A percentile compares a stretch with the other conserved stretches of the same genome.
These are phyloP conservation scores for Chlorophyllum brunneum DNA, from an alignment of 768 basidiomycete genomes.

Conservation along the genomic window DNA sequence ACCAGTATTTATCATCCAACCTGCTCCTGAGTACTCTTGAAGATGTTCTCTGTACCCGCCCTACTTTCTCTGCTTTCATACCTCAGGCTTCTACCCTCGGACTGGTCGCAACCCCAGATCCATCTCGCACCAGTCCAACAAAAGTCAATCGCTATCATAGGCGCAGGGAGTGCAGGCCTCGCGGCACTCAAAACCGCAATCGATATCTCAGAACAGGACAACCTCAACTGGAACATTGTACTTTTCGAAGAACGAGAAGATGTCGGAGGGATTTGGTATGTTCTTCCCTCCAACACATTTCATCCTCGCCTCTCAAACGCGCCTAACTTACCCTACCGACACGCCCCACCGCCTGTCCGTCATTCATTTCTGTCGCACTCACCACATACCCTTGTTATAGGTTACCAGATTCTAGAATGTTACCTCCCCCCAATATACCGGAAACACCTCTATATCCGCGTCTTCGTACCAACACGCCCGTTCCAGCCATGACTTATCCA, in stretches of 20 bases:
- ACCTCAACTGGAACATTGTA: constrained; percentile 40
- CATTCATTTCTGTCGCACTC: no score
- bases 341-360: no score
- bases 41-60: background rate
- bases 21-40: no score
- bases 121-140: background rate
- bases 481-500: constrained; percentile 58
- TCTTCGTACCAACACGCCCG: constrained; percentile 51
- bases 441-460: constrained; percentile 52
- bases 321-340: no score
- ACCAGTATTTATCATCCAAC: no score
- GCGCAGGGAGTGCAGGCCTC: constrained; percentile 54
- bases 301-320: no score
- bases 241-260: constrained; percentile 49
- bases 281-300: no score
- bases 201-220: constrained; percentile 38
- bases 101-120: background rate
- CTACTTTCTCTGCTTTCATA: background rate
- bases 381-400: constrained; percentile 21
- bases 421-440: constrained; percentile 42
- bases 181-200: constrained; percentile 47
- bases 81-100: background rate
- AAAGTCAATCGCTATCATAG: constrained; percentile 55
- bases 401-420: constrained; percentile 28
- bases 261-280: constrained; percentile 56